Conservation (phyloP, 805 yeast genomes). For the Sugiyamaella qingdaonensis region DNA sequence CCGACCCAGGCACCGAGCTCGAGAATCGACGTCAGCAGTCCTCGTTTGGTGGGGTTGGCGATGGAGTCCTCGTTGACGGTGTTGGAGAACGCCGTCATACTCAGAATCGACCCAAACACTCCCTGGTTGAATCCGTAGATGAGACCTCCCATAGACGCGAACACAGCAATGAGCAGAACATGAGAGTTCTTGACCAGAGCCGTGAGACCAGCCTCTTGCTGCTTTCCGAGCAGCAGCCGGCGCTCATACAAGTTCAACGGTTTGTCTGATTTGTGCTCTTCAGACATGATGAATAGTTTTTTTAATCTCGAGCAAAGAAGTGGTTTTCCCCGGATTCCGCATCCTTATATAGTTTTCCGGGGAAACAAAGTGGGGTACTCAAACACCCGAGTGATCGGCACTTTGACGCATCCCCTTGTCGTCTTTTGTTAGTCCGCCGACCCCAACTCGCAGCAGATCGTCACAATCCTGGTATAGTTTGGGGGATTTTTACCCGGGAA, state of each 20-base stretch:
- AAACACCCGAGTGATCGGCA: background rate
- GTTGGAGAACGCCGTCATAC: constrained; percentile 23
- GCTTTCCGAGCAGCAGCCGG: constrained; percentile 4
- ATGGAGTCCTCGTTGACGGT: constrained; percentile 19
- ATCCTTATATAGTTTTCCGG: background rate
- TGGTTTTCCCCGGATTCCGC: background rate
- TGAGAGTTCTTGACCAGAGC: constrained; percentile 22
- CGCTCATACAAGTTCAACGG: constrained; percentile 12
- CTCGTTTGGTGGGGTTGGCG: constrained; percentile 19
- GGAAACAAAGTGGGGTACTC: background rate
- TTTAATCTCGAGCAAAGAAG: background rate
- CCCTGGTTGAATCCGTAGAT: constrained; percentile 31
- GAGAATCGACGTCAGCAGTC: constrained; percentile 20
- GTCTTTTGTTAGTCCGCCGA: background rate
- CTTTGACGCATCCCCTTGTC: background rate
- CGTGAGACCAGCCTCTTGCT: constrained; percentile 16
- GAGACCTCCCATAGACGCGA: constrained; percentile 30
- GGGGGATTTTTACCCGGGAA: background rate
- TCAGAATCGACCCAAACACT: constrained; percentile 26
- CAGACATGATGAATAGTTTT: background rate
- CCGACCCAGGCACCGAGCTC: constrained; percentile 37
- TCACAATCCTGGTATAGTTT: background rate
- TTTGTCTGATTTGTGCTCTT: background rate
- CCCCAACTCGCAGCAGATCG: background rate
- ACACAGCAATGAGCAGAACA: constrained; percentile 23